phyloP scores from a whole-genome alignment of 2,329 filamentous ascomycete species.

The Colletotrichum paranaense region DNA sequence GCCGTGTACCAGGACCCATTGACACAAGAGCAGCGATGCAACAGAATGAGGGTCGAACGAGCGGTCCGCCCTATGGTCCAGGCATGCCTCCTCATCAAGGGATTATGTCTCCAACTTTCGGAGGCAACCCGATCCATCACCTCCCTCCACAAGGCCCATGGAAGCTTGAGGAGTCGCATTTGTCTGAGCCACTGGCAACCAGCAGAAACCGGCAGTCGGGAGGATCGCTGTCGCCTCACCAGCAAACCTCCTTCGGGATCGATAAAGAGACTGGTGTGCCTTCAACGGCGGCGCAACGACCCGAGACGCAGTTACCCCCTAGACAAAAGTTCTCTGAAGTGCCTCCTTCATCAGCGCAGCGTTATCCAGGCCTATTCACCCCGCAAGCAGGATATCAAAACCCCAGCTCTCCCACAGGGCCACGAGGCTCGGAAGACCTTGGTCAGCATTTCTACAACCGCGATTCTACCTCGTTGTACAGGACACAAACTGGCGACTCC shows the following conservation, averaged over 20 bases:
- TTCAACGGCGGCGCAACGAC: constrained; percentile 31
- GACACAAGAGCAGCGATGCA: constrained; percentile 7
- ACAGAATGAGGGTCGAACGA: constrained; percentile 37
- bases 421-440: constrained; percentile 35
- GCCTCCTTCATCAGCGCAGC: constrained; percentile 62
- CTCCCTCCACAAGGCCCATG: constrained; percentile 59
- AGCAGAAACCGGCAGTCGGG: constrained; percentile 32
- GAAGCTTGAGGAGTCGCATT: constrained; percentile 66
- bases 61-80: constrained; percentile 36
- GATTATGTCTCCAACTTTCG: constrained; percentile 19
- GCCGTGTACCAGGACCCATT: constrained; percentile 5
- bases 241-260: constrained; percentile 53
- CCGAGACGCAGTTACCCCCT: constrained; percentile 36
- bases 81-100: constrained; percentile 29
- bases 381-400: constrained; percentile 31
- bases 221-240: constrained; percentile 42
- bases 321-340: constrained; percentile 48
- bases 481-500: constrained; percentile 52
- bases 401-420: constrained; percentile 32
- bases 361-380: constrained; percentile 60
- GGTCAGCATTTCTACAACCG: constrained; percentile 36
- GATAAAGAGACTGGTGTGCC: constrained; percentile 63
- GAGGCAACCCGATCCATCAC: constrained; percentile 51
- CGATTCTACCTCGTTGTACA: constrained; percentile 50
- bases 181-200: constrained; percentile 57